Percentiles rank a stretch among this genome's conserved stretches.
phyloP scores from a whole-genome alignment of 768 basidiomycete species.

The Coprinellus micaceus region DNA sequence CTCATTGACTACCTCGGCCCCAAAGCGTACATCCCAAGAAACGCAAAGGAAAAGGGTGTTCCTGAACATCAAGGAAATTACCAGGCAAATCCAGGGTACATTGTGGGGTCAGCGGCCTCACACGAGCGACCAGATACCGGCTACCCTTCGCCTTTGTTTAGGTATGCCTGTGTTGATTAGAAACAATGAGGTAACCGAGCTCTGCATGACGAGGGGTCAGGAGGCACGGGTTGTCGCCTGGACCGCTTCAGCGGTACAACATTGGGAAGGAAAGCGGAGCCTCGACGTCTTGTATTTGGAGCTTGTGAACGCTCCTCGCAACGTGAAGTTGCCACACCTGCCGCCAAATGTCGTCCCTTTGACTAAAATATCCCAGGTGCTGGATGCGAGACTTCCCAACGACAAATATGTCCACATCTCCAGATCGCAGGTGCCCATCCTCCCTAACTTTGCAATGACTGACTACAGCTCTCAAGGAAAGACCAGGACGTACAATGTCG shows the following conservation, averaged over 20 bases:
- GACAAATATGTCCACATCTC: conserved; percentile 15
- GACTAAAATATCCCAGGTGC: not conserved
- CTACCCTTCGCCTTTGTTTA: not conserved
- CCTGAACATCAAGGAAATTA: not conserved
- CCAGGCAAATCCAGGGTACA: not conserved
- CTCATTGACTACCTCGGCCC: not conserved
- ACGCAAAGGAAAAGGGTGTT: not conserved
- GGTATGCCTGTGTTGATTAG: conserved; percentile 1
- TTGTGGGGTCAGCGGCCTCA: not conserved
- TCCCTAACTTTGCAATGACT: conserved; percentile 31
- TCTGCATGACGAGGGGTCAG: not conserved
- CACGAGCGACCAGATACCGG: not conserved
- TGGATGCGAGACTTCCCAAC: conserved; percentile 6
- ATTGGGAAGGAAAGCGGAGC: not conserved
- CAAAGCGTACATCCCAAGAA: not conserved
- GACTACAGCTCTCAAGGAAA: conserved; percentile 34
- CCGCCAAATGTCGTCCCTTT: conserved; percentile 31
- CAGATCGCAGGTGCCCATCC: conserved; percentile 22
- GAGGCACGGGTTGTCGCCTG: not conserved
- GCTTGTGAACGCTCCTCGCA: not conserved
- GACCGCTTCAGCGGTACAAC: not conserved
- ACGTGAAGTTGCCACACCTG: not conserved
- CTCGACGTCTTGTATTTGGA: not conserved
- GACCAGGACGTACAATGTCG: conserved; percentile 24
- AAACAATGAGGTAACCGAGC: not conserved